Evolutionary conservation across 1,284 basidiomycete species (phyloP), one percentile per base, ranked within the genome.

Genomic region (Leccinum fuscescens): DNA sequence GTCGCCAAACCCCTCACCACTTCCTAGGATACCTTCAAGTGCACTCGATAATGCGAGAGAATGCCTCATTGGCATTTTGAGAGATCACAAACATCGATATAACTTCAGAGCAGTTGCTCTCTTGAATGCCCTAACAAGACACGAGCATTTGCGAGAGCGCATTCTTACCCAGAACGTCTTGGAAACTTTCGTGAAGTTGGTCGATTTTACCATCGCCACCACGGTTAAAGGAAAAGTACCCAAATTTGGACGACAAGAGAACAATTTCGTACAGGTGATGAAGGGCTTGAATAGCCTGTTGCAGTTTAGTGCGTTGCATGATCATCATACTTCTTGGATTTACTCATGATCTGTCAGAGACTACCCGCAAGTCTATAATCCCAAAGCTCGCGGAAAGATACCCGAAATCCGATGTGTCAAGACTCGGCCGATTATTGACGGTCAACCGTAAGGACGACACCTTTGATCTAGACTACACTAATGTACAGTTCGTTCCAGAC

Each of bases 181-280:
- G 50, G 31, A 64, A 3, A 59, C n/a, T 9, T 53, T 72, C 14
- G 33, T 68, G 22, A 8, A 17, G 0, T 44, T 69, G 7, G 39
- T 72, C 2, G 67, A 73, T 42, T n/a, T 0, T 2, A 62, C 63
- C 3, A 2, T 67, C 7, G 15, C 6, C 15, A 27, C 1, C 15
- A 27, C 17, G 15, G 24, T 15, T 27, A 29, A 29, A 29, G 44
- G 20, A 7, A 48, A 48, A 22, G 44, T 48, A 48, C 20, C 44
- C 20, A 48, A 48, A 8, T 48, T 22, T 24, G 6, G 0, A 1
- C 11, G 49, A 24, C 53, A 33, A 0, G 46, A 7, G 27, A 46
- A 24, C 4, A 62, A 58, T 54, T 73, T 71, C 49, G 64, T 55
- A n/a, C 62, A 62, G 8, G 65, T 58, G 3, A 71, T 74, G 71